phyloP scores from a whole-genome alignment of 1,284 basidiomycete genomes.

The Boletus subluridellus region DNA sequence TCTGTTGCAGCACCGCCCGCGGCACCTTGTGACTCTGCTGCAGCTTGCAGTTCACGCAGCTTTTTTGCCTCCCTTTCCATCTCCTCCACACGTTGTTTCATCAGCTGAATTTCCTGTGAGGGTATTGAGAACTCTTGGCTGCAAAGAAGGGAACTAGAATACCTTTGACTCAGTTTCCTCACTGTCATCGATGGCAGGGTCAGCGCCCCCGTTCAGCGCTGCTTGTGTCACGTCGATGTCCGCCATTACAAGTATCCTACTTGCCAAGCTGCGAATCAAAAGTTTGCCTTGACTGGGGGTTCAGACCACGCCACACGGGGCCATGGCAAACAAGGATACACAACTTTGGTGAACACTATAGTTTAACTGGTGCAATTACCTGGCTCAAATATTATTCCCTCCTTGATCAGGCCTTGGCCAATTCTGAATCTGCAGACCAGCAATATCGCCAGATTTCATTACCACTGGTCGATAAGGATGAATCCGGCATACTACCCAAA shows the following conservation, averaged over 20 bases:
- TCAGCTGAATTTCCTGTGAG: constrained; percentile 70
- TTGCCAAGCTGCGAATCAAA: constrained; percentile 17
- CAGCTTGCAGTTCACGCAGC: constrained; percentile 86
- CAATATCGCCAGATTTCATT: background rate
- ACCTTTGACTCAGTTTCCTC: constrained; percentile 62
- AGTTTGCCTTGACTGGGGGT: constrained; percentile 21
- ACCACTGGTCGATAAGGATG: constrained; percentile 5
- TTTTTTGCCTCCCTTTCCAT: constrained; percentile 92
- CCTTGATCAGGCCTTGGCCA: background rate
- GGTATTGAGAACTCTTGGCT: constrained; percentile 6
- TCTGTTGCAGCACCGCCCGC: constrained; percentile 42
- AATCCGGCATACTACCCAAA: constrained; percentile 1
- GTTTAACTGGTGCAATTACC: background rate
- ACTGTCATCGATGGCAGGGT: constrained; percentile 48
- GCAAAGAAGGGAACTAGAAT: constrained; percentile 3
- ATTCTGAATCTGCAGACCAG: background rate
- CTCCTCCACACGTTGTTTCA: constrained; percentile 91
- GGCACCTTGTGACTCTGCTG: constrained; percentile 63
- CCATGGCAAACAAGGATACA: constrained; percentile 29
- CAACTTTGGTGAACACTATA: constrained; percentile 11
- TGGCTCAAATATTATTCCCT: background rate
- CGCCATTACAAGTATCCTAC: constrained; percentile 28
- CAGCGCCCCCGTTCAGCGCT: constrained; percentile 34
- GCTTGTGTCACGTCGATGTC: constrained; percentile 39
- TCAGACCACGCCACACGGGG: constrained; percentile 19